Evolutionary conservation across 768 basidiomycete genomes (phyloP).

Genomic region (Pisolithus orientalis): DNA sequence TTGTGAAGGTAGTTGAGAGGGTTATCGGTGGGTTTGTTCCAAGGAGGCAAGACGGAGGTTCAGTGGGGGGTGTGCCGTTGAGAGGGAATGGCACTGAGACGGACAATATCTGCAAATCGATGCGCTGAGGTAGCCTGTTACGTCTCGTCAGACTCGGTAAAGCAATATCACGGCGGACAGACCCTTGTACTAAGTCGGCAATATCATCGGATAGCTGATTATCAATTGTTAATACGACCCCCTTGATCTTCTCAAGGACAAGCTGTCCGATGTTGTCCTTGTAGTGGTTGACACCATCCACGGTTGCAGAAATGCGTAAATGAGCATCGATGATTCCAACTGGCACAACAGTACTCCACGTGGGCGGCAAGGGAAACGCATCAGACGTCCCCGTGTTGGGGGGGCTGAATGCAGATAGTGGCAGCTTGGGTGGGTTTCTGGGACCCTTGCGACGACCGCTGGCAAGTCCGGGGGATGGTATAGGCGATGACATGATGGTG

Average conservation of each 20-base stretch:
- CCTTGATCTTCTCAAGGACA: conserved; percentile 42
- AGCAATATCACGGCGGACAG: background rate
- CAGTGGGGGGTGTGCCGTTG: conserved; percentile 37
- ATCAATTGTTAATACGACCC: conserved; percentile 52
- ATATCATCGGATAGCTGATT: conserved; percentile 31
- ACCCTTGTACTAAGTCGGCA: conserved; percentile 39
- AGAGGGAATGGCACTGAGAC: conserved; percentile 58
- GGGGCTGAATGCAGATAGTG: conserved; percentile 68
- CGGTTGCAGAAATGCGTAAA: conserved; percentile 38
- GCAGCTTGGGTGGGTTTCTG: conserved; percentile 65
- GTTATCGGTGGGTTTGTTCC: conserved; percentile 13
- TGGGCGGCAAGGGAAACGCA: conserved; percentile 60
- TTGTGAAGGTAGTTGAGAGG: conserved; percentile 51
- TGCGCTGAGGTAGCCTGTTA: conserved; percentile 12
- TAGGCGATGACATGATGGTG: conserved; percentile 11
- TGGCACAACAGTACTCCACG: conserved; percentile 63
- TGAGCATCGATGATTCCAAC: conserved; percentile 61
- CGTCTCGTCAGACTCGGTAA: background rate
- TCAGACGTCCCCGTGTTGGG: conserved; percentile 65
- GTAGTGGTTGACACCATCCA: background rate
- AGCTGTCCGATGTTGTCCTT: conserved; percentile 39
- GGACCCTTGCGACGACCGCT: conserved; percentile 52
- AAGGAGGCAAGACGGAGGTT: conserved; percentile 33
- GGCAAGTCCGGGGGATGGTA: conserved; percentile 36
- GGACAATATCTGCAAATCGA: conserved; percentile 42